Evolutionary conservation across 345 rosid genomes (phyloP).

Genomic region (Angophora floribunda): DNA sequence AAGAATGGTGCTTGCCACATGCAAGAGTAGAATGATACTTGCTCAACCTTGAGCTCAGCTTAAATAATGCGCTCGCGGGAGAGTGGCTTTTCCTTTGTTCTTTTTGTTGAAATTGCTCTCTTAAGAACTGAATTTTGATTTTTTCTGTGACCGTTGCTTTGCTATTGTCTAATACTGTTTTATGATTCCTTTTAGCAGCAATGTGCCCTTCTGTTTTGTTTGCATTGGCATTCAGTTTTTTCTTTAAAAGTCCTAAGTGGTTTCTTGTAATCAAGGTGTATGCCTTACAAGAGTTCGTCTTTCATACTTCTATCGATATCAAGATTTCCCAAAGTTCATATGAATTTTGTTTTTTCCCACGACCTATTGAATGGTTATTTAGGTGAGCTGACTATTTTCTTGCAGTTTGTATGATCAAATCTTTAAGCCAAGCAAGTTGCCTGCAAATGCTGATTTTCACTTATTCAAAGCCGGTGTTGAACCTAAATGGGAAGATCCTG

Average conservation of each 20-base stretch:
- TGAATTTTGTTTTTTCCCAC: background rate
- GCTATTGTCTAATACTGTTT: background rate
- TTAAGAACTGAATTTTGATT: background rate
- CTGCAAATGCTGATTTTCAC: conserved; percentile 63
- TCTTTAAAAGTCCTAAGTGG: background rate
- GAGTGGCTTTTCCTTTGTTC: background rate
- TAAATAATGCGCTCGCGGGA: background rate
- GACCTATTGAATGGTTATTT: no score
- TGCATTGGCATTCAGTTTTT: background rate
- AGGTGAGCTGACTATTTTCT: background rate
- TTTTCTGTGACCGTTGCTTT: background rate
- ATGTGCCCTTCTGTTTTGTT: background rate
- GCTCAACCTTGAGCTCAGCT: background rate
- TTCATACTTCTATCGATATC: background rate
- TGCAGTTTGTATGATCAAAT: conserved; percentile 71
- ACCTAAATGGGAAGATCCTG: conserved; percentile 99
- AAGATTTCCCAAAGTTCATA: background rate
- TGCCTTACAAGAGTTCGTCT: background rate
- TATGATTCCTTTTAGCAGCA: background rate
- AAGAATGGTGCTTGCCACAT: background rate
- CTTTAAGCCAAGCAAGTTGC: conserved; percentile 71
- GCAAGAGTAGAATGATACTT: background rate
- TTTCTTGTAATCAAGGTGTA: background rate
- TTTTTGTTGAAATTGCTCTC: background rate
- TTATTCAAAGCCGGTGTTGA: conserved; percentile 83